Base-by-base conservation (phyloP, 108 stramenopile species). In the Conticribra weissflogii region DNA sequence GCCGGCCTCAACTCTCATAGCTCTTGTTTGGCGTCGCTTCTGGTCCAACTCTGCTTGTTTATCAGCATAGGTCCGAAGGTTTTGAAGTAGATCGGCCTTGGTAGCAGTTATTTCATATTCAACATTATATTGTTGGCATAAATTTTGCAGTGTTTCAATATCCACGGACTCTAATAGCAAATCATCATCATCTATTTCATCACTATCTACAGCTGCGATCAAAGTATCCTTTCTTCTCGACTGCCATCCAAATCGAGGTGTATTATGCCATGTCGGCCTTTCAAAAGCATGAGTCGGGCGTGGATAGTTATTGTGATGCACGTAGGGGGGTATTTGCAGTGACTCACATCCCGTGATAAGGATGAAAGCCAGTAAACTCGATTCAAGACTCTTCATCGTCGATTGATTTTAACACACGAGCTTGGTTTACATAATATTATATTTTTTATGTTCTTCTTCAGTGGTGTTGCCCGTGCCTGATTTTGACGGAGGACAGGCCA, bases 61-160 rank as follows among this genome's bases (percentile, higher is more conserved):
- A 8, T 79, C 33, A 17, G 90, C 90, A 68, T 61, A 83, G 3
- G 68, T 63, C 34, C 94, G 86, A 3, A 95, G 62, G 2, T 86
- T 71, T n/a, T 67, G 30, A 16, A 95, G 67, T 59, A 95, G 48
- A 21, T 84, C 81, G 21, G 50, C 27, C 61, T 95, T 95, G 36
- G 78, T 82, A 1, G 90, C 94, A 18, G 78, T 19, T 2, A 79
- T 58, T 0, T 83, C 59, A 14, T 92, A 63, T 16, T 71, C 41
- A 9, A 41, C 36, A 12, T 12, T 12, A 48, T 88, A 81, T 61
- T 88, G 83, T 19, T 74, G 19, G 54, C 94, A 95, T 30, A 95
- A 68, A 49, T 70, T 80, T 52, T 77, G 62, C 3, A 95, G 69
- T 56, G 87, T 78, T n/a, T 72, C 57, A 41, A 65, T 76, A 18